Evolutionary conservation across 371 early-diverging fungal species (phyloP).

Genomic region (Circinella minor): DNA sequence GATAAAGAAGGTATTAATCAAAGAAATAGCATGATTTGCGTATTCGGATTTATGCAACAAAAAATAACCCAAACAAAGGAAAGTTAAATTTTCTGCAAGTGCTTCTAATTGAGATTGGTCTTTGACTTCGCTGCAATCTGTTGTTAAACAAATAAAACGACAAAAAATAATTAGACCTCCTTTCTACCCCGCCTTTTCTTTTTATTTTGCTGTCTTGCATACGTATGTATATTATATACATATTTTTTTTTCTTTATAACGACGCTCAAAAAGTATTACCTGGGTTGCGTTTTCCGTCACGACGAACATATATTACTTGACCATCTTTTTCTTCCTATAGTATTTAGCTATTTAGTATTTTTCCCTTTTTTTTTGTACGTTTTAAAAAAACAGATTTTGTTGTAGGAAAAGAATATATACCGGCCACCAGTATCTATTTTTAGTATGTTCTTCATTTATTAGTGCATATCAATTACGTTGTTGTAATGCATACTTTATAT

Average conservation of each 20-base stretch:
- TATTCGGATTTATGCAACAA: slow-evolving; percentile 34
- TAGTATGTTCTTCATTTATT: background rate
- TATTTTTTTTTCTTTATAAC: too few species aligned
- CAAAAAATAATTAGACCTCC: background rate
- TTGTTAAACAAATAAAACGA: background rate
- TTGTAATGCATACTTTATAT: too few species aligned
- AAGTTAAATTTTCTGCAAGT: slow-evolving; percentile 37
- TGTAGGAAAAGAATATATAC: slow-evolving; percentile 20
- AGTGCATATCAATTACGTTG: background rate
- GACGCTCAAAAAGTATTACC: slow-evolving; percentile 19
- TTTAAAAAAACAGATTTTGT: too few species aligned
- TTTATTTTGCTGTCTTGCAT: background rate
- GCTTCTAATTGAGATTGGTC: slow-evolving; percentile 45
- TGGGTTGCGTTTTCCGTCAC: slow-evolving; percentile 50
- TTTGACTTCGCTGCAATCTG: slow-evolving; percentile 32
- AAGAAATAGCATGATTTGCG: slow-evolving; percentile 33
- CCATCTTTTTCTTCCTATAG: slow-evolving; percentile 3
- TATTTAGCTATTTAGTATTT: slow-evolving; percentile 12
- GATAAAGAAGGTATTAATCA: slow-evolving; percentile 39
- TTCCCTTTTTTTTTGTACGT: background rate
- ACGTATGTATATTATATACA: too few species aligned
- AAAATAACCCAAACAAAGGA: slow-evolving; percentile 36
- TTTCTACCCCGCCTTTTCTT: background rate
- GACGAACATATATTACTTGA: slow-evolving; percentile 32
- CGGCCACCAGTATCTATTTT: slow-evolving; percentile 48